Percentiles rank a stretch among this genome's conserved stretches.
phyloP scores from a whole-genome alignment of 2,329 filamentous ascomycete species.

The Alternaria solani region DNA sequence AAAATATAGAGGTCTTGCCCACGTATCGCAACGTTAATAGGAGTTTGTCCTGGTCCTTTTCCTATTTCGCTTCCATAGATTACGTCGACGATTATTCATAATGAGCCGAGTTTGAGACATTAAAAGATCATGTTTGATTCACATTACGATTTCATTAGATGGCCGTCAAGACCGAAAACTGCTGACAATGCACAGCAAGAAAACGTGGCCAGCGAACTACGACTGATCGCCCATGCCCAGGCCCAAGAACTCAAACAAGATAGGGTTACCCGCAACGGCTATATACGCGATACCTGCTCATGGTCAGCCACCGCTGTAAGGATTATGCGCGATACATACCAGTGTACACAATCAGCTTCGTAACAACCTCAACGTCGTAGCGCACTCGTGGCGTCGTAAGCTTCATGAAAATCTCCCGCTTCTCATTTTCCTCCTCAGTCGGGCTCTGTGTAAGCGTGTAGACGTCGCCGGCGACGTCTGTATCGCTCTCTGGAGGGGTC shows the following conservation, averaged over 20 bases:
- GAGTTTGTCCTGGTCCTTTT: background rate
- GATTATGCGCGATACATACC: conserved; percentile 63
- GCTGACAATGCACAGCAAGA: background rate
- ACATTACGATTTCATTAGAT: background rate
- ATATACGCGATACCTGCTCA: conserved; percentile 80
- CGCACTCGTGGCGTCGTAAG: conserved; percentile 86
- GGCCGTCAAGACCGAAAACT: background rate
- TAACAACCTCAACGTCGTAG: conserved; percentile 98
- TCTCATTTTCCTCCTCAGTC: conserved; percentile 49
- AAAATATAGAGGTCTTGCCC: background rate
- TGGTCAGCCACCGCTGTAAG: background rate
- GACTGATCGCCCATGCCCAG: conserved; percentile 49
- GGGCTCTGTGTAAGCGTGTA: conserved; percentile 27
- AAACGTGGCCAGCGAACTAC: conserved; percentile 3
- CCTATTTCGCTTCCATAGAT: background rate
- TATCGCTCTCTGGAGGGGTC: conserved; percentile 42
- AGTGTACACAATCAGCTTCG: conserved; percentile 92
- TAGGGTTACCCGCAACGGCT: conserved; percentile 76
- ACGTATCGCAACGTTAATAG: background rate
- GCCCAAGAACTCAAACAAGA: conserved; percentile 72
- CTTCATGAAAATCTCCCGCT: conserved; percentile 78
- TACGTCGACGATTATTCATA: background rate
- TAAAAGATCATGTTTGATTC: background rate
- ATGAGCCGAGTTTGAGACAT: background rate
- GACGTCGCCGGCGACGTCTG: conserved; percentile 43